Evolutionary conservation across 2,329 filamentous ascomycete genomes (phyloP), one percentile per base, ranked within the genome.

Genomic region (Colletotrichum sp.): DNA sequence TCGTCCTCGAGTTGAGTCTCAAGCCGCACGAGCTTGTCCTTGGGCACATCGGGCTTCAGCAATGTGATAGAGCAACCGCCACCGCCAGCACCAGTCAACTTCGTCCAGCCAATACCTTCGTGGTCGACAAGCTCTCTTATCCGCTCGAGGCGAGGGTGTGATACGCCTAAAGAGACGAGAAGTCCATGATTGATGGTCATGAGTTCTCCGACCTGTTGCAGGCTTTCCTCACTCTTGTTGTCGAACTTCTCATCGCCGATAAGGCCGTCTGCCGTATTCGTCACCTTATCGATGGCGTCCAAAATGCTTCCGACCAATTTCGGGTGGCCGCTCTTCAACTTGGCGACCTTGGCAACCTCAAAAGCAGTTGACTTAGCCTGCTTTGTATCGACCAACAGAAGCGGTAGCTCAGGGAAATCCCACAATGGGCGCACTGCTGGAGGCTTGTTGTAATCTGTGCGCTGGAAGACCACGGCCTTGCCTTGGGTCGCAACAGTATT

Each of bases 21-120:
- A 18, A 98, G 86, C 12, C 88, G 86, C 28, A 87, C 84, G 32
- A 97, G 85, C 79, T 90, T 90, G 76, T 91, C 87, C 18, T 83
- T 80, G 8, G 91, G 82, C 2, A 90, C 87, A 34, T 91, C 91
- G 0, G 95, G 94, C 78, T 93, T 94, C 65, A 99, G 88, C 6
- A 99, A 88, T 0, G 96, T 97, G 79, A 99, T 98, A 5, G 96
- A 96, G 84, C 97, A 98, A 4, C 97, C 97, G 72, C 97, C 97
- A 15, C 97, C 97, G 26, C 97, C 97, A 2, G 97, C 97, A 38
- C 97, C 97, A 0, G 97, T 99, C 73, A 99, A 90, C 84, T 99
- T 99, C 15, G 97, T 98, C 96, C 96, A 99, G 34, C 97, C 97
- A 71, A 98, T 94, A 55, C 94, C 94, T 72, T 95, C 91, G 79